phyloP scores from a whole-genome alignment of 2,329 filamentous ascomycete genomes.

The Furcasterigmium sp. region DNA sequence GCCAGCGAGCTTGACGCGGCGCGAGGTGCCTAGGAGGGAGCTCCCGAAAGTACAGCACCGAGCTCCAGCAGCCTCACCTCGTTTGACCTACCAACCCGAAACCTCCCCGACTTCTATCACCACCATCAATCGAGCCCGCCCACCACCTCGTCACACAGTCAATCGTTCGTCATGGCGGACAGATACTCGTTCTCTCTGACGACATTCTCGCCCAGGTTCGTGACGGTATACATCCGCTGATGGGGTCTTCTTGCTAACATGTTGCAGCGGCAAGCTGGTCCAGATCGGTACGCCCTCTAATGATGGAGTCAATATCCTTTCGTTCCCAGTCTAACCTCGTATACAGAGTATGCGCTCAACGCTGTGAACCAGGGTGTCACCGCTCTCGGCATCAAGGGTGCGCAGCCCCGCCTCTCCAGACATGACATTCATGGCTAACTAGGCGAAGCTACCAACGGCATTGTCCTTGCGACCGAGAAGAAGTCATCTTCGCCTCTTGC shows the following conservation, averaged over 20 bases:
- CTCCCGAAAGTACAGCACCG: conserved; percentile 4
- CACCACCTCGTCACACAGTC: neutral
- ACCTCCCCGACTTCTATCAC: neutral
- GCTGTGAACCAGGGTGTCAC: conserved; percentile 99
- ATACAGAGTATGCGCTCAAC: conserved; percentile 92
- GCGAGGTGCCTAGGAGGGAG: conserved; percentile 15
- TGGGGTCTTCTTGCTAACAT: conserved; percentile 11
- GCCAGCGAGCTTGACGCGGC: conserved; percentile 13
- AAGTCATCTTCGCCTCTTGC: conserved; percentile 97
- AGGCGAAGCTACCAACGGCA: conserved; percentile 83
- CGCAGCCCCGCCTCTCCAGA: conserved; percentile 12
- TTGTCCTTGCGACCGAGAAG: conserved; percentile 98
- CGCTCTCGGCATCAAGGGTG: conserved; percentile 96
- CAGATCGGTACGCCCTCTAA: conserved; percentile 68
- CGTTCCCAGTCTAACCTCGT: neutral
- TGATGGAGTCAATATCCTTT: neutral
- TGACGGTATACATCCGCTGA: too few relatives aligned
- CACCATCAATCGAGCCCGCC: conserved; percentile 10
- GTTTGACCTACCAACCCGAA: conserved; percentile 9
- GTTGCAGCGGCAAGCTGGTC: conserved; percentile 86
- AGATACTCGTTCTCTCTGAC: conserved; percentile 99
- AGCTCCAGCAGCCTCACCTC: conserved; percentile 13
- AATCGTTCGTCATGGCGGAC: conserved; percentile 71
- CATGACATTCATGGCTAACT: conserved; percentile 13
- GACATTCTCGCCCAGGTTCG: conserved; percentile 98